Evolutionary conservation across 306 rosid species (phyloP), one percentile per base, ranked within the genome.

Genomic region (Lathyrus oleraceus): DNA sequence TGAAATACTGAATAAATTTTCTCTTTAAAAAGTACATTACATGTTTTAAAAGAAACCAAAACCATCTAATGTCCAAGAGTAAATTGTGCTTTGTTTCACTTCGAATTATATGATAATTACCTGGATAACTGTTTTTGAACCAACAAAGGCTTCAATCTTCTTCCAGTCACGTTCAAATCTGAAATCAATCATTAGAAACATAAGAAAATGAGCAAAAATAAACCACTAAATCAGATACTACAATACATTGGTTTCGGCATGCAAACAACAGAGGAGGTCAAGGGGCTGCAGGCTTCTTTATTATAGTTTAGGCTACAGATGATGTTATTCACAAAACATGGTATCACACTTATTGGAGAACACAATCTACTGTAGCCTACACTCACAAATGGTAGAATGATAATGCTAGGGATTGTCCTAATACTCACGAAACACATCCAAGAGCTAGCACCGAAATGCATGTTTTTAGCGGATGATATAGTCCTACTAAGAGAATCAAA

Each of bases 161-260:
- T 95, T 95, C 99, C 99, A 95, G 80, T 95, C 99, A 30, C 99
- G 97, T 72, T 91, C 96, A 32, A 91, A 95, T 79, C 99, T 95
- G 82, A 65, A 71, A 77, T 6, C 51, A 77, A 48, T 36, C 47
- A 66, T 8, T 12, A 56, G 44, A 73, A 65, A 71, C 51, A 59
- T 10, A 74, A 43, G 51, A 28, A 69, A 61, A 16, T 23, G 10
- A 61, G 79, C 13, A 60, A 51, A 76, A 49, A 21, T 61, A 44
- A 19, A 54, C 19, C 23, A 65, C 39, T 8, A 48, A 42, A 56
- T n/a, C 0, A 35, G 15, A 67, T 48, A 36, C 28, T 32, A 60
- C 48, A 16, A 36, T 56, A 57, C 39, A 60, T 32, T 23, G 36
- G 8, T 67, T 57, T 74, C 13, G 39, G 13, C 36, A 40, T 11